These are phyloP conservation scores for Eruca vesicaria DNA, from an alignment of 441 rosid genomes.

Conservation along the genomic window DNA sequence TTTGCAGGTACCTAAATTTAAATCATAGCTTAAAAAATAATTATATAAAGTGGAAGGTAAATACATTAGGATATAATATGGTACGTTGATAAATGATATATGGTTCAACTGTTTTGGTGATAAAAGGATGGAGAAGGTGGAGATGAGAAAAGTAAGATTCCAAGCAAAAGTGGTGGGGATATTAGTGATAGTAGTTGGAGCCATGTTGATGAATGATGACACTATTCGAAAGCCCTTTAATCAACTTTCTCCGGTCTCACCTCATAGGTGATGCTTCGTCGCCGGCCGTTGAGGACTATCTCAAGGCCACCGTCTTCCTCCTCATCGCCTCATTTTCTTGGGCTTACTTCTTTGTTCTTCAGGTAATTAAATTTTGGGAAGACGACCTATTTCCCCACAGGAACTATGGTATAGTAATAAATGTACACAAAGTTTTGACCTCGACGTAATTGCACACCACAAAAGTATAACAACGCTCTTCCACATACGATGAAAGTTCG, in stretches of 20 bases:
- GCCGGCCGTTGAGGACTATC: conserved; percentile 44
- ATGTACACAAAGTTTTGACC: too few species aligned
- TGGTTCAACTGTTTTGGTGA: conserved; percentile 8
- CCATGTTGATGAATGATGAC: conserved; percentile 63
- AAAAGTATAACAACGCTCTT: too few species aligned
- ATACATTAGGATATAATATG: conserved; percentile 5
- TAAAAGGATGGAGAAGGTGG: conserved; percentile 77
- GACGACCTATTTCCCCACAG: too few species aligned
- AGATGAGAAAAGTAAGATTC: conserved; percentile 69
- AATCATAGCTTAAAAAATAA: background rate
- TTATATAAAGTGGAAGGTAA: background rate
- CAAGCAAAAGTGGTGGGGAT: conserved; percentile 85
- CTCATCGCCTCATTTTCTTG: conserved; percentile 86
- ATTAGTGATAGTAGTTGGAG: conserved; percentile 68
- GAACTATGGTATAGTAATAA: too few species aligned
- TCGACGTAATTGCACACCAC: too few species aligned
- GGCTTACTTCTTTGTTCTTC: conserved; percentile 87
- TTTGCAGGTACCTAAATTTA: conserved; percentile 53
- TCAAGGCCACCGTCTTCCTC: conserved; percentile 77
- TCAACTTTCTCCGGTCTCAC: conserved; percentile 51
- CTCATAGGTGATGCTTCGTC: conserved; percentile 32
- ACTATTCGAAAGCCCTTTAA: conserved; percentile 48
- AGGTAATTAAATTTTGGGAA: conserved; percentile 49
- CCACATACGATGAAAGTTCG: too few species aligned
- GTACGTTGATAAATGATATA: conserved; percentile 12